Evolutionary conservation across 2,329 filamentous ascomycete species (phyloP), one percentile per base, ranked within the genome.

Genomic region (Fusarium sp.): DNA sequence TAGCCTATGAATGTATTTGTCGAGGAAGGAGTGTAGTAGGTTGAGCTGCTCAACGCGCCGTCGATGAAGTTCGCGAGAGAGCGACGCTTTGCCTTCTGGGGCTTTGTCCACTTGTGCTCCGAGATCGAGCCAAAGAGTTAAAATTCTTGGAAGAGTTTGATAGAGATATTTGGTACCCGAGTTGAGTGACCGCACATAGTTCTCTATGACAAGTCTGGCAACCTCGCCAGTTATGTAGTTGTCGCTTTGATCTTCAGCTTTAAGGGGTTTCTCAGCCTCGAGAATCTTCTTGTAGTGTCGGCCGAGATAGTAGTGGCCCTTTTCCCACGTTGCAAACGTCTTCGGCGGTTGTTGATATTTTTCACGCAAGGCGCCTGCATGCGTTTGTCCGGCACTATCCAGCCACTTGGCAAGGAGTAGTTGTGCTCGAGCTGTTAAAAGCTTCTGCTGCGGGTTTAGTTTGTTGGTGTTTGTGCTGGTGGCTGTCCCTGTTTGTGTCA

Each of bases 271-370:
- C 78, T 98, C 94, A 0, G 94, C 93, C 75, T 98, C 95, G 5
- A 98, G 84, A 6, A 98, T 87, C 79, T 98, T 99, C 79, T 97
- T 97, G 85, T 99, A 99, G 80, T 98, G 94, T 48, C 95, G 94
- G 7, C 96, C 96, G 12, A 99, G 87, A 78, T 98, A 97, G 79
- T 98, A 99, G 77, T 98, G 95, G 0, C 94, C 94, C 80, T 98
- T 98, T 78, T 99, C 96, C 94, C 95, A 99, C 54, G 89, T 89
- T 7, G 84, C 82, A 73, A 85, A 83, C 2, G 88, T 90, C 76
- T 87, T 90, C n/a, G 92, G 88, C 2, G 94, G 94, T 71, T 92
- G 88, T 67, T 94, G 91, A 75, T 98, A 99, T 76, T 93, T 93
- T 57, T 90, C 87, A 47, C 93, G 89, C 69, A 98, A 87, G 6